Evolutionary conservation across 2,329 filamentous ascomycete species (phyloP).

Genomic region (Xylaria polymorpha): DNA sequence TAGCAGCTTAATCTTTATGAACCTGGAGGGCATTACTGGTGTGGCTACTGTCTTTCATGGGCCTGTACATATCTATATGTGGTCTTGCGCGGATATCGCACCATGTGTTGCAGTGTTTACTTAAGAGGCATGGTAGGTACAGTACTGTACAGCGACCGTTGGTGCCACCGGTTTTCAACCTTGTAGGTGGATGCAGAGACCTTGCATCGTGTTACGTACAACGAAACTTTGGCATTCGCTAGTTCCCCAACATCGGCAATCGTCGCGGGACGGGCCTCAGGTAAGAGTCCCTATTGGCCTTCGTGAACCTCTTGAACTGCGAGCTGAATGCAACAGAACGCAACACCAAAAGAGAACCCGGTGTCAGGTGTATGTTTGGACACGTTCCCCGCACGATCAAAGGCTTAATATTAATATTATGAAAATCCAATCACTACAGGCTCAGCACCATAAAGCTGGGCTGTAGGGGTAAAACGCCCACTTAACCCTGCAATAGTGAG

Average conservation of each 20-base stretch:
- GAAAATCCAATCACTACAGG: slow-evolving; percentile 10
- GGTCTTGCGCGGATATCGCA: neutral
- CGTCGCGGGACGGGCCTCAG: slow-evolving; percentile 42
- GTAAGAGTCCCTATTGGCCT: slow-evolving; percentile 31
- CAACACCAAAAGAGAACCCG: slow-evolving; percentile 32
- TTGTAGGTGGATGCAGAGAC: slow-evolving; percentile 27
- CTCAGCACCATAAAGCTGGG: slow-evolving; percentile 12
- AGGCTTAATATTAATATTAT: slow-evolving; percentile 7
- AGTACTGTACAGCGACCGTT: slow-evolving; percentile 19
- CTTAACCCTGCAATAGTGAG: slow-evolving; percentile 3
- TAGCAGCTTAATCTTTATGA: neutral
- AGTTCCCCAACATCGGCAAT: slow-evolving; percentile 34
- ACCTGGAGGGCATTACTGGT: neutral
- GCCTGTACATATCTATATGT: neutral
- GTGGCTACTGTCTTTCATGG: neutral
- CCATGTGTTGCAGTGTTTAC: slow-evolving; percentile 8
- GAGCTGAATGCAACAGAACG: slow-evolving; percentile 24
- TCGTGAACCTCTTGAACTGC: slow-evolving; percentile 16
- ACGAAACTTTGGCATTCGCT: slow-evolving; percentile 43
- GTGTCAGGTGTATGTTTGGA: slow-evolving; percentile 44
- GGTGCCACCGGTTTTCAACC: slow-evolving; percentile 15
- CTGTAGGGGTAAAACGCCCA: slow-evolving; percentile 3
- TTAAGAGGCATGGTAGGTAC: slow-evolving; percentile 8
- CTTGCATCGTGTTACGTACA: slow-evolving; percentile 46
- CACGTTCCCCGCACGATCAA: slow-evolving; percentile 30